A percentile compares a stretch with the other conserved stretches of the same genome.
Conservation (phyloP, 2,329 filamentous ascomycete genomes). For the Claviceps pazoutovae region DNA sequence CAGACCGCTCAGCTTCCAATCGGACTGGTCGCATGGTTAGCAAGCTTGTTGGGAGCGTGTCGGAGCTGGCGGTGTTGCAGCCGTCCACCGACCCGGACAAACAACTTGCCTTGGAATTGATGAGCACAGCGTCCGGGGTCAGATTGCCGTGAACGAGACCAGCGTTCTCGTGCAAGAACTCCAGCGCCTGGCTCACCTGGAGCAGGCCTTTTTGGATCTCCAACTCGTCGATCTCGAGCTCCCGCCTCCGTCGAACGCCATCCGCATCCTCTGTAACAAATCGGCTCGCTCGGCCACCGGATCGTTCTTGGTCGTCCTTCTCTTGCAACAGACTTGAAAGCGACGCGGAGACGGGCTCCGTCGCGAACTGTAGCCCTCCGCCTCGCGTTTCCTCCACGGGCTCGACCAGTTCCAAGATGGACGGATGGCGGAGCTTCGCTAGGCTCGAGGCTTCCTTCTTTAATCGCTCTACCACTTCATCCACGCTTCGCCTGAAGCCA, state of each 20-base stretch:
- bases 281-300: conserved; percentile 58
- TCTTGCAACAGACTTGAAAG: conserved; percentile 68
- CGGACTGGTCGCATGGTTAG: conserved; percentile 41
- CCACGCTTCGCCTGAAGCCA: conserved; percentile 64
- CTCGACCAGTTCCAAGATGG: conserved; percentile 81
- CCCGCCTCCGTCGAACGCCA: conserved; percentile 56
- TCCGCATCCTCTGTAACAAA: conserved; percentile 71
- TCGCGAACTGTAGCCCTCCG: conserved; percentile 90
- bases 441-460: conserved; percentile 86
- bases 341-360: conserved; percentile 82
- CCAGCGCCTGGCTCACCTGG: conserved; percentile 84
- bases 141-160: conserved; percentile 88
- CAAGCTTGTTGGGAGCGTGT: background rate
- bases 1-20: conserved; percentile 97
- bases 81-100: too few relatives aligned
- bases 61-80: background rate
- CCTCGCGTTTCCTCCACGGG: conserved; percentile 88
- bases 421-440: conserved; percentile 79
- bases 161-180: conserved; percentile 91
- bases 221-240: conserved; percentile 88
- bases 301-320: conserved; percentile 74
- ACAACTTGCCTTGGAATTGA: conserved; percentile 70
- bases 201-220: conserved; percentile 94
- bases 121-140: conserved; percentile 81
- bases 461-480: conserved; percentile 81